phyloP scores from a whole-genome alignment of 768 basidiomycete genomes.

The Pseudohyphozyma bogoriensis region DNA sequence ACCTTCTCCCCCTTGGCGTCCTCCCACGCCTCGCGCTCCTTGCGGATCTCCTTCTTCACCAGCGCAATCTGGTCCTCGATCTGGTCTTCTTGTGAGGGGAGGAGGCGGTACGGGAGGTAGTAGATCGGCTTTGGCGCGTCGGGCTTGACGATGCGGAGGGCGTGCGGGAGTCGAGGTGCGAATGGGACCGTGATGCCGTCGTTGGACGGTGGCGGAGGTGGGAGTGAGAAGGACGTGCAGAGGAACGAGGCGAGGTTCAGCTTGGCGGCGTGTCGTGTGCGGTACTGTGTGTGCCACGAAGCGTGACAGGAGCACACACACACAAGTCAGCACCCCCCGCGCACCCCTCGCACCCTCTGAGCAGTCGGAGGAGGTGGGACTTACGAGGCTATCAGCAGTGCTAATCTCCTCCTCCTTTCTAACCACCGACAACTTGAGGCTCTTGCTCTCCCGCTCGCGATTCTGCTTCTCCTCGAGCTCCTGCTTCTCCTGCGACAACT shows the following conservation, averaged over 20 bases:
- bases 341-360: too few relatives aligned
- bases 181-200: conserved; percentile 15
- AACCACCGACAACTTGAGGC: conserved; percentile 11
- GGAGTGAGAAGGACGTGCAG: conserved; percentile 26
- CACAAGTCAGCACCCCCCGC: too few relatives aligned
- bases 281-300: conserved; percentile 17
- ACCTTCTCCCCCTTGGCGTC: not conserved
- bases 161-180: conserved; percentile 27
- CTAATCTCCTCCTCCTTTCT: conserved; percentile 28
- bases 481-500: conserved; percentile 17
- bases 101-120: conserved; percentile 31
- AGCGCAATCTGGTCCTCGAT: conserved; percentile 27
- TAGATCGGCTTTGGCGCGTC: conserved; percentile 27
- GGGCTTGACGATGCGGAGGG: conserved; percentile 5
- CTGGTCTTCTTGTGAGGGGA: conserved; percentile 28
- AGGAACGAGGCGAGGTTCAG: conserved; percentile 31
- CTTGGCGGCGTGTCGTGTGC: conserved; percentile 27
- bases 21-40: conserved; percentile 13
- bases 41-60: conserved; percentile 6
- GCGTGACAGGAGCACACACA: too few relatives aligned
- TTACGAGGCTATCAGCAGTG: conserved; percentile 16
- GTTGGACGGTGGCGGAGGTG: conserved; percentile 5
- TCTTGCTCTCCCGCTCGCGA: conserved; percentile 12
- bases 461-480: conserved; percentile 8
- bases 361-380: conserved; percentile 1